phyloP scores from a whole-genome alignment of 768 basidiomycete species.

The Boletales sp. region DNA sequence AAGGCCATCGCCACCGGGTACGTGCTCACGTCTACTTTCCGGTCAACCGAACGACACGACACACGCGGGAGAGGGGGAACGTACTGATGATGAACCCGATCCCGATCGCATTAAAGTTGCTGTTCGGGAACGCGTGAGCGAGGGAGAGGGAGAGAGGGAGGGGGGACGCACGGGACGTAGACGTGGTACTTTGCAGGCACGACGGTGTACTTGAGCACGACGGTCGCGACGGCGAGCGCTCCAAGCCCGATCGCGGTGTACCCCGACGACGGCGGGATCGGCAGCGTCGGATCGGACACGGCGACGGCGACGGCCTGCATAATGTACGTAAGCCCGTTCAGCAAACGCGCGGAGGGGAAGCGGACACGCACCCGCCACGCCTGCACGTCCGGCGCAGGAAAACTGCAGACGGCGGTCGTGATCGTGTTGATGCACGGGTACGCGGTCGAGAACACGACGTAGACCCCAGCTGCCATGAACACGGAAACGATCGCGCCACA shows the following conservation, averaged over 20 bases:
- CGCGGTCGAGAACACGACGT: constrained; percentile 60
- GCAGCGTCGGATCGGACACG: constrained; percentile 22
- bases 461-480: constrained; percentile 56
- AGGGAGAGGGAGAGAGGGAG: no score
- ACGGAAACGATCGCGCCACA: constrained; percentile 56
- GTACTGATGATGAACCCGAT: constrained; percentile 19
- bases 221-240: constrained; percentile 40
- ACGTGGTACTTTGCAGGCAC: constrained; percentile 23
- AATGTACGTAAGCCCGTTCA: not conserved
- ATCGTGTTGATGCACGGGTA: constrained; percentile 50
- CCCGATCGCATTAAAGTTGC: constrained; percentile 28
- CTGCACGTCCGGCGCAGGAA: constrained; percentile 24
- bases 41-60: not conserved
- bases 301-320: constrained; percentile 17
- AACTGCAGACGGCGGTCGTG: constrained; percentile 15
- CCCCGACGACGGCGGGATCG: constrained; percentile 52
- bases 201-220: constrained; percentile 37
- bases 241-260: constrained; percentile 55
- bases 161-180: constrained; percentile 17
- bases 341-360: not conserved
- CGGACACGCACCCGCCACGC: constrained; percentile 18
- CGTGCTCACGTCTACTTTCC: constrained; percentile 15
- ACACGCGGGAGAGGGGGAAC: not conserved
- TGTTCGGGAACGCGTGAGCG: not conserved
- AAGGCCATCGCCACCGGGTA: constrained; percentile 24